Evolutionary conservation across 768 basidiomycete genomes (phyloP).

Genomic region (Pleurotus djamor): DNA sequence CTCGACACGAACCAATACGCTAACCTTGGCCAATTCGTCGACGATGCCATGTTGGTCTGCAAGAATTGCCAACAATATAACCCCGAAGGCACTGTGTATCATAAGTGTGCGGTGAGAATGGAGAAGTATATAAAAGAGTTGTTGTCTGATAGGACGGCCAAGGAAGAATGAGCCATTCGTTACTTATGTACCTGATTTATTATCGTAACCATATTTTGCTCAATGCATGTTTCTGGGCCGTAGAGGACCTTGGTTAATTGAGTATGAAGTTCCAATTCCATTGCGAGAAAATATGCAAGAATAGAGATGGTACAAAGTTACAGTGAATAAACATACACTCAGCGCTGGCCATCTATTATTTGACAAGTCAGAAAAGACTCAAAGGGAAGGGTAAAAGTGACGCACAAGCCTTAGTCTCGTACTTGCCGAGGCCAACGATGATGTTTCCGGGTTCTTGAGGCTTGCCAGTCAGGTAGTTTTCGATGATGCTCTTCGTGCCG

Average conservation of each 20-base stretch:
- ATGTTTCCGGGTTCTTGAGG: constrained; percentile 77
- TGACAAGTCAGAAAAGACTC: constrained; percentile 14
- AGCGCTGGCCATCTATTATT: constrained; percentile 49
- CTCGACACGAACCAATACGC: constrained; percentile 86
- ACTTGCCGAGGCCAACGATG: constrained; percentile 71
- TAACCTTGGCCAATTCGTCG: constrained; percentile 68
- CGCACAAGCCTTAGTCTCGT: constrained; percentile 42
- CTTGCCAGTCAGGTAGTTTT: constrained; percentile 63
- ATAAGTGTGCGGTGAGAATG: constrained; percentile 81
- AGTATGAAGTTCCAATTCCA: no score
- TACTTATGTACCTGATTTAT: neutral
- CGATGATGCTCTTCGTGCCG: constrained; percentile 68
- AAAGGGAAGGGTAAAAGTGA: no score
- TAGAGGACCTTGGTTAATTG: neutral
- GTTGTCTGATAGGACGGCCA: constrained; percentile 31
- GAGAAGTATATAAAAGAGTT: constrained; percentile 73
- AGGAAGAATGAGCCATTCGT: constrained; percentile 13
- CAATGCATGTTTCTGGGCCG: neutral
- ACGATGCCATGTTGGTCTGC: constrained; percentile 82
- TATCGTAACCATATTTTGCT: neutral
- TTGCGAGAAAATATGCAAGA: neutral
- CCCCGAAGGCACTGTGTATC: constrained; percentile 74
- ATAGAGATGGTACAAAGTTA: neutral
- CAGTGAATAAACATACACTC: constrained; percentile 11
- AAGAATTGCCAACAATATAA: constrained; percentile 92